Base-by-base conservation (phyloP, 2,329 filamentous ascomycete species). In the Aotearoamyces nothofagi region DNA sequence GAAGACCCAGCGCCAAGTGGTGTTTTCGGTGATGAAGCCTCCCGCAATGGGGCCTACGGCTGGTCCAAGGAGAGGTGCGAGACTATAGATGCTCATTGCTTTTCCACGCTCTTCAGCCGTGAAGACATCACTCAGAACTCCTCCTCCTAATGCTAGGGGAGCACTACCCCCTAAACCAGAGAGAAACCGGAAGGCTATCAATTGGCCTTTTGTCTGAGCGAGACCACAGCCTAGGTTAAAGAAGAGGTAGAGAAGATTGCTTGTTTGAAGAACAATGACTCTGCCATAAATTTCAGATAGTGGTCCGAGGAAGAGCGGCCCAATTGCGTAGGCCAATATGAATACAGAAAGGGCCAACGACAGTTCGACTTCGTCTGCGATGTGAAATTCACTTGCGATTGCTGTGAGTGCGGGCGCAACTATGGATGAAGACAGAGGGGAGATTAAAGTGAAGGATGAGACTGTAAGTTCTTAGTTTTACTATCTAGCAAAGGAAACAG, bases 281-380 rank as follows among this genome's bases (percentile, higher is more conserved):
- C 64, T 42, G 0, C 63, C 64, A 29, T 58, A 66, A 0, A 65
- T 46, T 34, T 68, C 63, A 0, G 61, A 61, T 5, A 63, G 47
- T 0, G 74, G 73, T 2, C 75, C 76, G 65, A 74, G 78, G 4
- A 79, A 33, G 2, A 48, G 32, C 1, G 59, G 59, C 0, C 59
- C 59, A 15, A 55, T 54, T 13, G 57, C 56, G 36, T 57, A 62
- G 5, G 58, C 58, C 9, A 62, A 41, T 9, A 63, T 59, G 9
- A 57, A 60, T 5, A 26, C 58, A 52, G 28, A 65, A 43, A 31
- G 60, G 44, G 40, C 62, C 58, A 34, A 56, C 54, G 22, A 57
- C 56, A 3, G 68, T 51, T 37, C 66, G 53, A 30, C 48, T 43
- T 26, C 55, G 48, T 40, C 54, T 1, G 51, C 47, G 23, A 75